Evolutionary conservation across 192 early-diverging fungal genomes (phyloP).

Genomic region (Backusella sp.): DNA sequence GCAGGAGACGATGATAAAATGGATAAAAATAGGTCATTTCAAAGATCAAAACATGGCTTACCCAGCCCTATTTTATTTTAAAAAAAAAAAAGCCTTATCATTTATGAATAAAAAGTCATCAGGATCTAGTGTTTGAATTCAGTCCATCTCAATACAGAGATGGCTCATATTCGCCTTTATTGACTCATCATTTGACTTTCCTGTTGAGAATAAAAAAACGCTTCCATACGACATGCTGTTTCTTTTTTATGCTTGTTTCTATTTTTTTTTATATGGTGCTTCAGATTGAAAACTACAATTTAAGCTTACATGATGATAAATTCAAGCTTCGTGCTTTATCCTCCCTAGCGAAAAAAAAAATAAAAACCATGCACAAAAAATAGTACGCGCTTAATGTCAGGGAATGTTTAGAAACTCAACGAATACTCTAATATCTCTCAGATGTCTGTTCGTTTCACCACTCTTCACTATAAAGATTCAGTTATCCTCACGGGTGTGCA

Average conservation of each 20-base stretch:
- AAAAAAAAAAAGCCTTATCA: neutral
- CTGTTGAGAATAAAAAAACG: neutral
- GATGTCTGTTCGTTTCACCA: slow-evolving; percentile 4
- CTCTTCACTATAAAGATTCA: neutral
- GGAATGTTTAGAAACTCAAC: neutral
- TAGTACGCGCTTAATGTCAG: neutral
- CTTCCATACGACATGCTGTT: neutral
- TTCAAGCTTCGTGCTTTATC: neutral
- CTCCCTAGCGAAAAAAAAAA: neutral
- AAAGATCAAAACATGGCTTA: neutral
- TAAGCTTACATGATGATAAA: neutral
- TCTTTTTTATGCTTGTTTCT: neutral
- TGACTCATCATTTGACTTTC: slow-evolving; percentile 2
- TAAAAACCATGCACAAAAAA: neutral
- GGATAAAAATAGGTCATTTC: neutral
- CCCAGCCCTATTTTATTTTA: neutral
- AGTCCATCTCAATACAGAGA: neutral
- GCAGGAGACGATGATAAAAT: neutral
- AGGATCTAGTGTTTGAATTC: slow-evolving; percentile 2
- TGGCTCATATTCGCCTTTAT: slow-evolving; percentile 3
- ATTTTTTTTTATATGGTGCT: neutral
- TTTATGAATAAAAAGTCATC: neutral
- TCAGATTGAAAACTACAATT: slow-evolving; percentile 9
- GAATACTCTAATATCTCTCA: neutral
- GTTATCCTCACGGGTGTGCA: slow-evolving; percentile 5